A percentile compares a stretch with the other conserved stretches of the same genome.
These are phyloP conservation scores for Antitrichia curtipendula DNA, from an alignment of 225 moss, liverwort and hornwort species.

Conservation along the genomic window DNA sequence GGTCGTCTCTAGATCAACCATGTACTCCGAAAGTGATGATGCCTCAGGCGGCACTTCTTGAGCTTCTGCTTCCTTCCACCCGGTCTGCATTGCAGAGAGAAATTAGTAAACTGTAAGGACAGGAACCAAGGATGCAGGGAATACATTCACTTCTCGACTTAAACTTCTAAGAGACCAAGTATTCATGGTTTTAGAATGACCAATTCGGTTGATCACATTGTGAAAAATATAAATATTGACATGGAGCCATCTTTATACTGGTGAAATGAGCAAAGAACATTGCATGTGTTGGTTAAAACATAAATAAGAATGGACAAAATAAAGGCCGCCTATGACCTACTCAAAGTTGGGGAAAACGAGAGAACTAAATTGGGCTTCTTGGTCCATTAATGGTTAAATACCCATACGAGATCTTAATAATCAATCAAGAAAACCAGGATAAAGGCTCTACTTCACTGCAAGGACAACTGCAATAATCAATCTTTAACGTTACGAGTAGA, in stretches of 20 bases:
- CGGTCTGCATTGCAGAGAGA: slow-evolving; percentile 30
- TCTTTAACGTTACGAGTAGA: neutral
- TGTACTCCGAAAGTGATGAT: slow-evolving; percentile 11
- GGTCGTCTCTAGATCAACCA: slow-evolving; percentile 5
- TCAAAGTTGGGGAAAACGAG: neutral
- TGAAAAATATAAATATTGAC: neutral
- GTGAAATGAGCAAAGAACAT: neutral
- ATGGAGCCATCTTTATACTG: neutral
- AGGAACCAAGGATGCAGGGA: neutral
- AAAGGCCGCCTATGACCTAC: neutral
- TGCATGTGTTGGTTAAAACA: neutral
- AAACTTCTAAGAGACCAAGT: neutral
- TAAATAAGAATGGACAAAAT: neutral
- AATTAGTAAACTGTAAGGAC: neutral
- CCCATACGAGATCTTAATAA: neutral
- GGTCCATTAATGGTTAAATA: neutral
- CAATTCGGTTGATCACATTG: neutral
- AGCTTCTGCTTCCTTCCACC: slow-evolving; percentile 40
- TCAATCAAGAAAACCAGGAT: neutral
- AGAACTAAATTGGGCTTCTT: neutral
- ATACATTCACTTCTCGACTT: neutral
- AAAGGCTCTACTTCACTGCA: neutral
- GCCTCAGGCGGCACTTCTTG: slow-evolving; percentile 54
- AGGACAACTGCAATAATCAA: neutral
- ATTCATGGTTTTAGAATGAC: neutral